A percentile compares a stretch with the other conserved stretches of the same genome.
These are phyloP conservation scores for Rusavskia elegans DNA, from an alignment of 495 filamentous ascomycete species.

Conservation along the genomic window DNA sequence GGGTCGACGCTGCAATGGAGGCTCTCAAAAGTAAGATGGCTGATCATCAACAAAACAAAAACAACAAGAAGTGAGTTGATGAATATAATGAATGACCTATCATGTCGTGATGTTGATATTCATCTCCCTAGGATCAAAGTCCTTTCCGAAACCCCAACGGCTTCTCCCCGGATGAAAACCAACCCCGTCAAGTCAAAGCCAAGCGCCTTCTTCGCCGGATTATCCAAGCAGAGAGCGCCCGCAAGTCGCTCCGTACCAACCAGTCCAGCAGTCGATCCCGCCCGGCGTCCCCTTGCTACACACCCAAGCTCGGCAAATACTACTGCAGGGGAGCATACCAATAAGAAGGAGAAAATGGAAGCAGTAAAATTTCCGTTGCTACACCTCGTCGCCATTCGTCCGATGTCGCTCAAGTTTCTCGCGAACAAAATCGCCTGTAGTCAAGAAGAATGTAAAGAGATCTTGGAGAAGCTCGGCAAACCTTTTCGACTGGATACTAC, in stretches of 20 bases:
- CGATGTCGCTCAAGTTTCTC: conserved; percentile 41
- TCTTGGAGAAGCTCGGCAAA: conserved; percentile 38
- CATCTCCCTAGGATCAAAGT: conserved; percentile 16
- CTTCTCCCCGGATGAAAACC: conserved; percentile 14
- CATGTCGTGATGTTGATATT: conserved; percentile 16
- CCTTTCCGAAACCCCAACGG: conserved; percentile 13
- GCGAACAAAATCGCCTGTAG: conserved; percentile 37
- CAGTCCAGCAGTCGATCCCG: conserved; percentile 26
- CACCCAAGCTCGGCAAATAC: conserved; percentile 32
- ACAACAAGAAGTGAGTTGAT: conserved; percentile 30
- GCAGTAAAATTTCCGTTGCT: conserved; percentile 44
- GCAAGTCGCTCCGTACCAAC: conserved; percentile 23
- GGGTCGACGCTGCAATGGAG: conserved; percentile 34
- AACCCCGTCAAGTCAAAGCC: not conserved
- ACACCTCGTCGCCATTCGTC: conserved; percentile 52
- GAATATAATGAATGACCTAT: not conserved
- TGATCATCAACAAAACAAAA: conserved; percentile 33
- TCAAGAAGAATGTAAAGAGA: conserved; percentile 37
- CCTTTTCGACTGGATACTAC: conserved; percentile 42
- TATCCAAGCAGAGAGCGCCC: conserved; percentile 7
- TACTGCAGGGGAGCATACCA: conserved; percentile 29
- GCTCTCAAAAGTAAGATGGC: conserved; percentile 39
- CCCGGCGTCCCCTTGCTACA: conserved; percentile 26
- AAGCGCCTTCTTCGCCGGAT: conserved; percentile 16
- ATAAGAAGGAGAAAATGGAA: conserved; percentile 33